Evolutionary conservation across 345 rosid genomes (phyloP), one percentile per base, ranked within the genome.

Genomic region (Salix brachista): DNA sequence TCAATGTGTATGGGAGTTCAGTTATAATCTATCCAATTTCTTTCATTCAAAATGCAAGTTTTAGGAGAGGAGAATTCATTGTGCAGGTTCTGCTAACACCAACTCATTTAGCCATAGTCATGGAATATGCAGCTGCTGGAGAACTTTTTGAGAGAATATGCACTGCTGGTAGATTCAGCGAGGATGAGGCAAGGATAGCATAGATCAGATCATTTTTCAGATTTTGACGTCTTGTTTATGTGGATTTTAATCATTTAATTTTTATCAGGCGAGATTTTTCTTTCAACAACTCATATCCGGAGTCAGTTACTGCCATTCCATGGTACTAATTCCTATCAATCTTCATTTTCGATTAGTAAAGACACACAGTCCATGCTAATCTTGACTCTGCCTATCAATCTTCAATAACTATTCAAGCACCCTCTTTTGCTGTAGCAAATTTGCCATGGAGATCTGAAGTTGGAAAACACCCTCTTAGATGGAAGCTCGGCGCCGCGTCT

Each of bases 91-190:
- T 73, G 41, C 34, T 73, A 21, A 79, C 81, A 46, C 77, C 81
- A 42, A 13, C 77, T 37, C 81, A 79, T 67, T 68, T 79, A 79
- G 81, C 80, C 30, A 78, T 78, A 71, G 80, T 78, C n/a, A 78
- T 78, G 80, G 80, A 78, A 71, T 78, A 78, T 71, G 80, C 80
- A 34, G 80, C 76, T 48, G 80, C 46, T 12, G 80, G 80, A 25
- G 80, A 78, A 37, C 81, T 79, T 34, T 79, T 79, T 46, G 81
- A 73, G 50, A 79, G 81, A 73, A 79, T 79, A 67, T 79, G 81
- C 62, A 79, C 23, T 79, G 77, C 77, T 60, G 81, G 81, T 32
- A 67, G 73, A 79, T 79, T 79, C 64, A 58, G 69, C 61, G 81
- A 79, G 61, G 81, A 79, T 56, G 81, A 79, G 77, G 81, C 68